These are phyloP conservation scores for Tremella fuciformis DNA, from an alignment of 768 basidiomycete species.

Conservation along the genomic window DNA sequence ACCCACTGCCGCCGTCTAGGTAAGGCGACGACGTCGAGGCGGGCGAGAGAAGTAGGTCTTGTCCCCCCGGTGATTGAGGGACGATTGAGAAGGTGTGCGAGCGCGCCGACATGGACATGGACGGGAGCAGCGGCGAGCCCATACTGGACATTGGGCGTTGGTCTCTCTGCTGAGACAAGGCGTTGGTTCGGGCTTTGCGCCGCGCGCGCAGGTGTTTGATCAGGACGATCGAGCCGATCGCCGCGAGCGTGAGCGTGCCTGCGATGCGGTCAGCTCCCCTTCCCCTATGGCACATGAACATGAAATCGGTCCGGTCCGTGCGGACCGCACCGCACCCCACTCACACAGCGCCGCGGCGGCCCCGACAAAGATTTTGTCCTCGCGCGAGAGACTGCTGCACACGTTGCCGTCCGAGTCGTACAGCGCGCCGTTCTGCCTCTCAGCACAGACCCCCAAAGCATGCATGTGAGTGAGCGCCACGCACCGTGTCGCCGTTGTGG, in stretches of 20 bases:
- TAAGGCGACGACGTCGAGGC: conserved; percentile 10
- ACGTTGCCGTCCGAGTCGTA: conserved; percentile 29
- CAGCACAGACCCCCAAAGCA: neutral
- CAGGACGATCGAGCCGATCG: neutral
- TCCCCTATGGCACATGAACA: no score
- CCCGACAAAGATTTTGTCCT: conserved; percentile 28
- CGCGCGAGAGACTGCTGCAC: conserved; percentile 18
- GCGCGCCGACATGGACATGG: neutral
- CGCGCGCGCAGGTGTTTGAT: neutral
- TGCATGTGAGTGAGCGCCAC: no score
- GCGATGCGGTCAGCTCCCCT: neutral
- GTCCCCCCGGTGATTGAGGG: neutral
- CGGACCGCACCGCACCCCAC: no score
- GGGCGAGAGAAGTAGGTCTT: neutral
- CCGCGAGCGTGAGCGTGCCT: neutral
- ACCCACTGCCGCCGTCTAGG: neutral
- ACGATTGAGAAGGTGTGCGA: neutral
- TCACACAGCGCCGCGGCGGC: conserved; percentile 23
- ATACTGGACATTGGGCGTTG: neutral
- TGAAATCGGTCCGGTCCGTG: no score
- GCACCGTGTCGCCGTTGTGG: conserved; percentile 19
- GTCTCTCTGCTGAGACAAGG: neutral
- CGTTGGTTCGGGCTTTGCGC: neutral
- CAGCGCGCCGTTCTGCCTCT: conserved; percentile 18
- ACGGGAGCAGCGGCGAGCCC: neutral